Evolutionary conservation across 208 protist genomes (phyloP).

Genomic region (Trypanosoma congolense): DNA sequence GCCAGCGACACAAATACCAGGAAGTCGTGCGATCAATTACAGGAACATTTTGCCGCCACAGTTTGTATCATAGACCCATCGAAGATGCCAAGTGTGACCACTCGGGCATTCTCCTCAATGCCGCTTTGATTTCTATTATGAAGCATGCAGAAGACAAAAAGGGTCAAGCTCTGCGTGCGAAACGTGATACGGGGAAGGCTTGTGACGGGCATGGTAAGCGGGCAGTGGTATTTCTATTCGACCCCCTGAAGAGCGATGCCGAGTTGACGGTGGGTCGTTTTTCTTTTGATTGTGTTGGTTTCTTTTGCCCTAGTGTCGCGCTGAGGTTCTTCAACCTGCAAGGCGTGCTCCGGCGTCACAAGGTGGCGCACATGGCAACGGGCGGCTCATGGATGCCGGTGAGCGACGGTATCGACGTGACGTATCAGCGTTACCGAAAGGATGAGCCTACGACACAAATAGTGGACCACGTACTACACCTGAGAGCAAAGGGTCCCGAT

Average conservation of each 20-base stretch:
- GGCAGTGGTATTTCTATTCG: conserved; percentile 56
- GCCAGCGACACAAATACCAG: background rate
- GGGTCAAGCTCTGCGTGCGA: background rate
- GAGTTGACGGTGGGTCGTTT: conserved; percentile 11
- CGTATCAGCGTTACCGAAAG: conserved; percentile 26
- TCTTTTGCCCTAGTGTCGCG: conserved; percentile 5
- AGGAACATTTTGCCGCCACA: conserved; percentile 9
- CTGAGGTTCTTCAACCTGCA: conserved; percentile 4
- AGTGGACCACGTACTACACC: conserved; percentile 33
- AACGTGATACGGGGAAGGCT: background rate
- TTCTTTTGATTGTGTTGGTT: conserved; percentile 13
- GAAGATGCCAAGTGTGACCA: conserved; percentile 2
- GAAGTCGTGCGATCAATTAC: conserved; percentile 14
- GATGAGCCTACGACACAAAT: conserved; percentile 13
- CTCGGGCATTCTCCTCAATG: conserved; percentile 21
- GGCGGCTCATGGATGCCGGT: conserved; percentile 32
- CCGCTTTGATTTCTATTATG: conserved; percentile 11
- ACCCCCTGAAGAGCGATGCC: conserved; percentile 33
- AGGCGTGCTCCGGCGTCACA: conserved; percentile 26
- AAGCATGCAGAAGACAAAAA: background rate
- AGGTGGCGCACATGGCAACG: conserved; percentile 42
- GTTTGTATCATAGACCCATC: background rate
- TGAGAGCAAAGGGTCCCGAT: conserved; percentile 25
- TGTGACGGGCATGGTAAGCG: conserved; percentile 32
- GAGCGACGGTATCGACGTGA: conserved; percentile 39